These are phyloP conservation scores for Cytospora chrysosperma DNA, from an alignment of 2,329 filamentous ascomycete species.

Conservation along the genomic window DNA sequence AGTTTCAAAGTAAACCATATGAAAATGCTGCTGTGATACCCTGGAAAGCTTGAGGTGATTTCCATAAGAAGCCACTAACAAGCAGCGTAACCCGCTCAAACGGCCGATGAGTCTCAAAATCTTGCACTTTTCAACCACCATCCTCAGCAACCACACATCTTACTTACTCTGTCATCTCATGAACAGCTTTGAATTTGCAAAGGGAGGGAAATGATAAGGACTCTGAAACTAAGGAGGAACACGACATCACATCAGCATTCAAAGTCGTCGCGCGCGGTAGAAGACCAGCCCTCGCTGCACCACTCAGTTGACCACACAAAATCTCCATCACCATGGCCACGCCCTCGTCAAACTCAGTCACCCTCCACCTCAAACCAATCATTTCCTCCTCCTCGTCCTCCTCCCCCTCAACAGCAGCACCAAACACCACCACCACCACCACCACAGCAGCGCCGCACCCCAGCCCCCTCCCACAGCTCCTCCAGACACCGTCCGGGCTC, in stretches of 20 bases:
- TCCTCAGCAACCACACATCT: not conserved
- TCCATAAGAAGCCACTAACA: not conserved
- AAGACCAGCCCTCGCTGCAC: not conserved
- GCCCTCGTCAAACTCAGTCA: conserved; percentile 32
- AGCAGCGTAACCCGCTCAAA: not conserved
- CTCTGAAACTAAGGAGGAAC: not conserved
- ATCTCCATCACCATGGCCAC: conserved; percentile 13
- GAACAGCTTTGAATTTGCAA: not conserved
- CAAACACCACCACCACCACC: conserved; percentile 17
- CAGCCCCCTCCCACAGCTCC: conserved; percentile 71
- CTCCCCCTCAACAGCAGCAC: not conserved
- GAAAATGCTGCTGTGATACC: not conserved
- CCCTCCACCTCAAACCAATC: conserved; percentile 41
- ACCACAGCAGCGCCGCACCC: conserved; percentile 25
- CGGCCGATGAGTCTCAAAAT: not conserved
- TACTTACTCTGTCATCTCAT: not conserved
- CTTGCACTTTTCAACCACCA: not conserved
- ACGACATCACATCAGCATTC: not conserved
- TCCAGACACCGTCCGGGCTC: conserved; percentile 86
- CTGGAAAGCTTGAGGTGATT: not conserved
- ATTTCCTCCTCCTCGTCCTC: too few species aligned
- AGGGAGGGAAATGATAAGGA: not conserved
- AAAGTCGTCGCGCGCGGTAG: not conserved
- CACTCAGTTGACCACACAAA: too few species aligned
- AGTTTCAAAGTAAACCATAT: not conserved